Conservation (phyloP, 2,329 filamentous ascomycete species). For the Sporothrix inflata region DNA sequence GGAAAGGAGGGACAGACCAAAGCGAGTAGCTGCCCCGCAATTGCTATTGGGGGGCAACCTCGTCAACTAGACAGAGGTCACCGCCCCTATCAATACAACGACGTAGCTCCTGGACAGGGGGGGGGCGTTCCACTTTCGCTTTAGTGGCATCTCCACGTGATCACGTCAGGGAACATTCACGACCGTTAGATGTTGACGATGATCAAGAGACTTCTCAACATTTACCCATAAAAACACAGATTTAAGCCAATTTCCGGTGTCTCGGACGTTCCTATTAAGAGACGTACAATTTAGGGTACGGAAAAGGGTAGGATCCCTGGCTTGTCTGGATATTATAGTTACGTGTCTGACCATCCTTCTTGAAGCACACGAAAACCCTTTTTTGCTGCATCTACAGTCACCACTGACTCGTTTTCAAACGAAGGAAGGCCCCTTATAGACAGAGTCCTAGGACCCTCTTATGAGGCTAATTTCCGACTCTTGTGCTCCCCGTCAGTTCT, state of each 20-base stretch:
- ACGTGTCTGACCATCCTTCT: too few relatives aligned
- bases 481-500: background rate
- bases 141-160: background rate
- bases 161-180: background rate
- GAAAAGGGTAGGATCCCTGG: background rate
- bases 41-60: slow-evolving; percentile 28
- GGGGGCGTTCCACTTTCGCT: background rate
- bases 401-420: too few relatives aligned
- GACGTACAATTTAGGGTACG: background rate
- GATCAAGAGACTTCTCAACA: background rate
- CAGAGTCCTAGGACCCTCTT: too few relatives aligned
- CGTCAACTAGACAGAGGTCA: slow-evolving; percentile 10
- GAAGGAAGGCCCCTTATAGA: too few relatives aligned
- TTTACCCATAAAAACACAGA: too few relatives aligned
- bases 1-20: slow-evolving; percentile 26
- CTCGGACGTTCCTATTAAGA: background rate
- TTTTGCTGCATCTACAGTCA: too few relatives aligned
- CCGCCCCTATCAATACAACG: slow-evolving; percentile 21
- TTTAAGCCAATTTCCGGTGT: background rate
- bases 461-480: too few relatives aligned
- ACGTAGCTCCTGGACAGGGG: slow-evolving; percentile 3
- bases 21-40: slow-evolving; percentile 29
- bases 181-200: background rate
- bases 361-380: too few relatives aligned
- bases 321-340: too few relatives aligned